These are phyloP conservation scores for Sporothrix brunneoviolacea DNA, from an alignment of 2,329 filamentous ascomycete genomes.

Conservation along the genomic window DNA sequence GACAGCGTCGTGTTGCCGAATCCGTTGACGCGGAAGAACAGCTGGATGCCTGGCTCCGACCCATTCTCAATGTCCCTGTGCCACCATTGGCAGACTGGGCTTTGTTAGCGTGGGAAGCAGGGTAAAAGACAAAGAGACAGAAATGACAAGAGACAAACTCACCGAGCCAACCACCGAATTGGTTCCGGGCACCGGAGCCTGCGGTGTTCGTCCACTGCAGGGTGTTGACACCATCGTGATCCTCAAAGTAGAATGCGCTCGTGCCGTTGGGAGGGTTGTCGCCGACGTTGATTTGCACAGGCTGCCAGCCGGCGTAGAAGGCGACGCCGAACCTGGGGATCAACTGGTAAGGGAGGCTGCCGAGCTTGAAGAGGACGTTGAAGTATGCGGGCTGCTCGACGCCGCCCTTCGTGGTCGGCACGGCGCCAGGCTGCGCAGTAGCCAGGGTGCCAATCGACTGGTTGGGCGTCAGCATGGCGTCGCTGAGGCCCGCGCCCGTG, in stretches of 20 bases:
- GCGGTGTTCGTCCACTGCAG: slow-evolving; percentile 12
- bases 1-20: not conserved
- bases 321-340: not conserved
- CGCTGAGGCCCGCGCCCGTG: slow-evolving; percentile 11
- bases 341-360: not conserved
- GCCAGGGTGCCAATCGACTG: not conserved
- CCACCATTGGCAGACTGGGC: too few species aligned
- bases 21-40: slow-evolving; percentile 11
- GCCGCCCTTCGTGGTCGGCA: not conserved
- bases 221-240: too few species aligned
- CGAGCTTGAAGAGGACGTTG: slow-evolving; percentile 3
- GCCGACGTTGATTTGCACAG: slow-evolving; percentile 9
- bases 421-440: too few species aligned
- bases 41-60: not conserved
- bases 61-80: too few species aligned
- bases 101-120: too few species aligned
- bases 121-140: too few species aligned
- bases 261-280: not conserved
- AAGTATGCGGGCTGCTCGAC: not conserved
- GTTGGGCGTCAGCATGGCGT: slow-evolving; percentile 11
- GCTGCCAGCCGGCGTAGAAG: slow-evolving; percentile 7
- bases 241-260: slow-evolving; percentile 12
- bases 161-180: slow-evolving; percentile 15
- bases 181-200: not conserved
- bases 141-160: not conserved